These are phyloP conservation scores for Sphaerulina vaccinii DNA, from an alignment of 2,329 filamentous ascomycete species.

Conservation along the genomic window DNA sequence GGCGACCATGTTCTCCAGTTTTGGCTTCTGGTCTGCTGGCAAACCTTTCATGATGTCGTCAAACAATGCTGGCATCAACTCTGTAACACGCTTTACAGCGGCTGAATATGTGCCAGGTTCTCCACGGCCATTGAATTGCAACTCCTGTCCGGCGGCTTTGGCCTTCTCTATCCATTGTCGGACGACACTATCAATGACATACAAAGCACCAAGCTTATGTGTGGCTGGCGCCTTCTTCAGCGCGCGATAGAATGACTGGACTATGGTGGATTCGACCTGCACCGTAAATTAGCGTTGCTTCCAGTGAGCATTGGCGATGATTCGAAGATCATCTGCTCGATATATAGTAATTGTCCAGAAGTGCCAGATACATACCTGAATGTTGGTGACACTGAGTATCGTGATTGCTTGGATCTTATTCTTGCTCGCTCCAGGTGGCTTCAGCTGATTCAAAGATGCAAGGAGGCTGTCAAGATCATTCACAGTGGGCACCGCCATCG, in stretches of 20 bases:
- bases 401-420: slow-evolving; percentile 89
- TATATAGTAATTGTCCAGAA: background rate
- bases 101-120: slow-evolving; percentile 91
- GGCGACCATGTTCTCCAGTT: slow-evolving; percentile 90
- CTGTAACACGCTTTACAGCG: slow-evolving; percentile 93
- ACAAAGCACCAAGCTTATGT: slow-evolving; percentile 97
- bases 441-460: slow-evolving; percentile 86
- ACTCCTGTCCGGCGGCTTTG: slow-evolving; percentile 73
- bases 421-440: slow-evolving; percentile 90
- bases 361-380: slow-evolving; percentile 66
- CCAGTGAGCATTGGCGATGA: background rate
- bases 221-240: slow-evolving; percentile 93
- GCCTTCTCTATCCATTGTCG: slow-evolving; percentile 98
- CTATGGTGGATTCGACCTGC: slow-evolving; percentile 92
- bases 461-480: slow-evolving; percentile 86
- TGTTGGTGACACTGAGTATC: slow-evolving; percentile 79
- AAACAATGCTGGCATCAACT: slow-evolving; percentile 90
- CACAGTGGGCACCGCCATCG: slow-evolving; percentile 64
- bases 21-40: slow-evolving; percentile 96
- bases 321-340: background rate
- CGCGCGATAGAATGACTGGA: slow-evolving; percentile 94
- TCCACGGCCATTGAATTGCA: slow-evolving; percentile 67
- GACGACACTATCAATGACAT: slow-evolving; percentile 99
- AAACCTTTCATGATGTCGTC: slow-evolving; percentile 88
- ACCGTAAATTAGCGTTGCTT: background rate